Conservation (phyloP, 495 filamentous ascomycete genomes). For the Astrothelium macrocarpum region DNA sequence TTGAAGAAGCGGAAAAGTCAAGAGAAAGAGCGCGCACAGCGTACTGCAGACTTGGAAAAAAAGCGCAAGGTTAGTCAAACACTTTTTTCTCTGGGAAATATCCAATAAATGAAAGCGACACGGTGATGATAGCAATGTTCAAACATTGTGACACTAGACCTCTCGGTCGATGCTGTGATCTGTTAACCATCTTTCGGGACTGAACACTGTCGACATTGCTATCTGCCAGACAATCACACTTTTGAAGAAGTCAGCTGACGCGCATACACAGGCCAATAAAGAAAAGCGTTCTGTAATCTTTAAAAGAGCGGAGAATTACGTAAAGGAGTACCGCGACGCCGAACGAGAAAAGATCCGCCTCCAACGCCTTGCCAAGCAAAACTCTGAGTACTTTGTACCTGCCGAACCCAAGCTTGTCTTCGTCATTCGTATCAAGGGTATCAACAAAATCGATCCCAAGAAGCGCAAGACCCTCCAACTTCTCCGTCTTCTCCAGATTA, state of each 20-base stretch:
- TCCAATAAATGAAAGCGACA: slow-evolving; percentile 21
- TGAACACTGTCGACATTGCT: slow-evolving; percentile 47
- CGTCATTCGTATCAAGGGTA: slow-evolving; percentile 99
- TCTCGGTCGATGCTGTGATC: slow-evolving; percentile 83
- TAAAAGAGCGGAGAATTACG: slow-evolving; percentile 99
- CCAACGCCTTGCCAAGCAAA: slow-evolving; percentile 73
- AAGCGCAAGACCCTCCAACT: slow-evolving; percentile 99
- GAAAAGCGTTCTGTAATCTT: slow-evolving; percentile 96
- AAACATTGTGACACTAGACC: slow-evolving; percentile 76
- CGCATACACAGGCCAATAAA: slow-evolving; percentile 68
- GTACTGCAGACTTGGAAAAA: slow-evolving; percentile 66
- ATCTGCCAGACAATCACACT: slow-evolving; percentile 19
- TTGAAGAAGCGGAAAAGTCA: slow-evolving; percentile 99
- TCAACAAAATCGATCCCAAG: slow-evolving; percentile 99
- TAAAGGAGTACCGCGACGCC: slow-evolving; percentile 95
- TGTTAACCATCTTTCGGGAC: slow-evolving; percentile 99
- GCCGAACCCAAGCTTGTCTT: slow-evolving; percentile 96
- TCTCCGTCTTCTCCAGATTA: slow-evolving; percentile 98
- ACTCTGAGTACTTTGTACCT: slow-evolving; percentile 85
- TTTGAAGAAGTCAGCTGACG: slow-evolving; percentile 22
- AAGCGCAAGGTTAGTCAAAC: slow-evolving; percentile 71
- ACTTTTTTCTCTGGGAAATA: slow-evolving; percentile 13
- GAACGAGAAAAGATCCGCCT: slow-evolving; percentile 99
- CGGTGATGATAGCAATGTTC: slow-evolving; percentile 65
- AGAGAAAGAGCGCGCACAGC: slow-evolving; percentile 92